Base-by-base conservation (phyloP, 1,139 yeast species). In the Geotrichum klebahnii region DNA sequence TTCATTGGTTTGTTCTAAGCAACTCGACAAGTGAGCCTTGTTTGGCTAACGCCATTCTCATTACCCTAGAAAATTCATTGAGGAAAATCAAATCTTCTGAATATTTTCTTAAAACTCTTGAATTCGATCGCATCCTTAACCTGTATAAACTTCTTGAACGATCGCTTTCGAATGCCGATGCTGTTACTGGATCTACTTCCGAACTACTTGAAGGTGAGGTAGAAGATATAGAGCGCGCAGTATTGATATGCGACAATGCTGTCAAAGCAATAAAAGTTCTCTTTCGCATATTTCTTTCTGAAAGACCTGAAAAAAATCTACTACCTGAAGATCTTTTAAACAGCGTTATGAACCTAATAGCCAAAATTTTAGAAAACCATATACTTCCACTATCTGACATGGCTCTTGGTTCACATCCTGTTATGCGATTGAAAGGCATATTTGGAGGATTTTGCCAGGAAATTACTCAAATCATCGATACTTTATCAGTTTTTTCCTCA, bases 291-390 rank as follows among this genome's bases (percentile, higher is more conserved):
- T 67, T 79, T 51, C 67, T 73, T 20, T 64, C 75, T 8, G 65
- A 69, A 12, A 61, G 71, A 39, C 57, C 61, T 8, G 80, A 77
- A 43, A 75, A 72, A 53, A 69, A 65, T 42, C 56, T 79, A 1
- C 72, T 71, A 51, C 60, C 76, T 24, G 84, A 79, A 37, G 73
- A 70, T 12, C 71, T 73, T 51, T 58, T 79, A 17, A 57, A 62
- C 5, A 67, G 69, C 3, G 69, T 76, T 0, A 60, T 78, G 1
- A 73, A 74, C 1, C 72, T 75, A 47, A 48, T 75, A 5, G 66
- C 69, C 34, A 61, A 57, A 1, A 51, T 70, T 3, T 57, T 71
- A 3, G 81, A 76, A 34, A 70, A 67, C 17, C 59, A 67, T 3
- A 39, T 75, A 1, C 44, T 70, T 0, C 68, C 69, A 1, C 24